Evolutionary conservation across 768 basidiomycete genomes (phyloP).

Genomic region (Rhizopogon vesiculosus): DNA sequence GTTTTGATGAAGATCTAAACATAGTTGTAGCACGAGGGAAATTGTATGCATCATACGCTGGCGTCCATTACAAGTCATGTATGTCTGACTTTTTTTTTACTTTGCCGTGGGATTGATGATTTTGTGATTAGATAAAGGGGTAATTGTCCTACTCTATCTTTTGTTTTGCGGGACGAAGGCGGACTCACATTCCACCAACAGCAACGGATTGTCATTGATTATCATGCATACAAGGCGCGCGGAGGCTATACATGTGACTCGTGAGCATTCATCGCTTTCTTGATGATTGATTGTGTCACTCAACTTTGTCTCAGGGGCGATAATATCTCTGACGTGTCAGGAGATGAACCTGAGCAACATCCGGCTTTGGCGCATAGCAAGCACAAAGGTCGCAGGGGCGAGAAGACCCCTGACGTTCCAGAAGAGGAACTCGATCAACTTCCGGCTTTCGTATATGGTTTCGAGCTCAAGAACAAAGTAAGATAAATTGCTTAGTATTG

Average conservation of each 20-base stretch:
- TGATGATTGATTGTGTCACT: too few relatives aligned
- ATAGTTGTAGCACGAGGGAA: constrained; percentile 8
- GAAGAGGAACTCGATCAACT: not conserved
- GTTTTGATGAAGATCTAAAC: not conserved
- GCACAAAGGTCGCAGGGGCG: too few relatives aligned
- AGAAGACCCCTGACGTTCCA: not conserved
- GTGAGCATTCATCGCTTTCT: too few relatives aligned
- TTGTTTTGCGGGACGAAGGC: constrained; percentile 53
- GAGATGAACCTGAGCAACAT: too few relatives aligned
- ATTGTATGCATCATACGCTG: constrained; percentile 7
- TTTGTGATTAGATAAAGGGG: constrained; percentile 8
- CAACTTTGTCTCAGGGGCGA: too few relatives aligned
- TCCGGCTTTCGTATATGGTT: constrained; percentile 46
- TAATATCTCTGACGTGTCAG: too few relatives aligned
- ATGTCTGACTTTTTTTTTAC: not conserved
- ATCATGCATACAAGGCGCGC: not conserved
- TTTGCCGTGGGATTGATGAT: not conserved
- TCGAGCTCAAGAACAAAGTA: constrained; percentile 52
- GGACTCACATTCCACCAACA: constrained; percentile 45
- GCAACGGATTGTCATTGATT: not conserved
- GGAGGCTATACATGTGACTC: too few relatives aligned
- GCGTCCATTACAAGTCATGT: constrained; percentile 13
- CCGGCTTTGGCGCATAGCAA: too few relatives aligned
- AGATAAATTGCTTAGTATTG: too few relatives aligned
- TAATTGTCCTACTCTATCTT: constrained; percentile 9